Percentiles rank a stretch among this genome's conserved stretches.
phyloP scores from a whole-genome alignment of 352 stramenopile species.

The Plasmopara viticola region DNA sequence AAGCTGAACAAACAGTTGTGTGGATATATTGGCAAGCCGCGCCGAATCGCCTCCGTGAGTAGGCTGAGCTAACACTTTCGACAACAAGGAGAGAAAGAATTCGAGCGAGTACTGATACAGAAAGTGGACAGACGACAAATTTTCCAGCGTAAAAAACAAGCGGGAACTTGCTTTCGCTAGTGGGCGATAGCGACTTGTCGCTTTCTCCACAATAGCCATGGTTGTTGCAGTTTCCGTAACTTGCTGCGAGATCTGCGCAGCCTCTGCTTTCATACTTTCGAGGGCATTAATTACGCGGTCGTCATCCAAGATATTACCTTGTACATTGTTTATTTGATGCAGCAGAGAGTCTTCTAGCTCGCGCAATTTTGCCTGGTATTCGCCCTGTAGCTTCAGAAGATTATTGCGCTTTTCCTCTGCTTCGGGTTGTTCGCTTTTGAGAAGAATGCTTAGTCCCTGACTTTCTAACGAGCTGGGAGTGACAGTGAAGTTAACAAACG shows the following conservation, averaged over 20 bases:
- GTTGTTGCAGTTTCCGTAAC: slow-evolving; percentile 75
- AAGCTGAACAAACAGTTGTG: slow-evolving; percentile 88
- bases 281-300: slow-evolving; percentile 98
- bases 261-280: slow-evolving; percentile 97
- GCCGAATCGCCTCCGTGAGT: slow-evolving; percentile 20
- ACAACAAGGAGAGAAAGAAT: slow-evolving; percentile 97
- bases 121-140: slow-evolving; percentile 94
- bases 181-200: slow-evolving; percentile 93
- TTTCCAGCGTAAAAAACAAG: slow-evolving; percentile 91
- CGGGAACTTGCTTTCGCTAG: slow-evolving; percentile 87
- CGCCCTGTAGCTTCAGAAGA: slow-evolving; percentile 96
- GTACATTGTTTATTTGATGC: slow-evolving; percentile 96
- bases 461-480: slow-evolving; percentile 97
- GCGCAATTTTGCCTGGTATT: slow-evolving; percentile 95
- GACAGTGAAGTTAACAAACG: slow-evolving; percentile 99
- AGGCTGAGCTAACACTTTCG: slow-evolving; percentile 80
- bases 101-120: slow-evolving; percentile 98
- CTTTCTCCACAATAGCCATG: slow-evolving; percentile 80
- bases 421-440: slow-evolving; percentile 97
- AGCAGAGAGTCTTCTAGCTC: slow-evolving; percentile 98
- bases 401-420: slow-evolving; percentile 94
- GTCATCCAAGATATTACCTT: slow-evolving; percentile 99
- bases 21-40: slow-evolving; percentile 65
- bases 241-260: slow-evolving; percentile 93
- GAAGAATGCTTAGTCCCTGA: slow-evolving; percentile 93